Percentiles rank a stretch among this genome's conserved stretches.
Conservation (phyloP, 1,284 basidiomycete species). For the Marasmius oreades region DNA sequence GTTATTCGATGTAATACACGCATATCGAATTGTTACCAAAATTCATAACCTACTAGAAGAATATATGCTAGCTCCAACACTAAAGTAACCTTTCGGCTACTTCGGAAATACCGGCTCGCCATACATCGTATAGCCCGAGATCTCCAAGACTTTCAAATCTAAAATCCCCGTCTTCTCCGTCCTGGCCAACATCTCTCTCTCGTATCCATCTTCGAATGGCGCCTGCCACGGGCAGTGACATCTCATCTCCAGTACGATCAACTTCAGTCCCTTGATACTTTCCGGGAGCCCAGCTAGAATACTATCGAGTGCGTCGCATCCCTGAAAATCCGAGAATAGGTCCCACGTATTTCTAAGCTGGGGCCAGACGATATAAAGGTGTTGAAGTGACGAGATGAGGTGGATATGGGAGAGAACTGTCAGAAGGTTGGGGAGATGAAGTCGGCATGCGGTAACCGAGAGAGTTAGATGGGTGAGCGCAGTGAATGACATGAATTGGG, state of each 20-base stretch:
- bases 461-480: neutral
- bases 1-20: too few species aligned
- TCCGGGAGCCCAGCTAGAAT: neutral
- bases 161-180: neutral
- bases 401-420: neutral
- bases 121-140: constrained; percentile 3
- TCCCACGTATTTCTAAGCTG: neutral
- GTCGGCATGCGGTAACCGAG: neutral
- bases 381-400: neutral
- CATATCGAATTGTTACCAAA: too few species aligned
- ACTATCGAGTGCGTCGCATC: neutral
- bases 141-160: neutral
- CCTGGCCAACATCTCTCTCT: neutral
- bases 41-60: too few species aligned
- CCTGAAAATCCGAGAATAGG: neutral
- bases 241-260: neutral
- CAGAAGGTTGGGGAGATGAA: neutral
- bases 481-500: neutral
- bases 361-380: neutral
- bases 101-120: neutral
- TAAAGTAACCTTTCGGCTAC: neutral
- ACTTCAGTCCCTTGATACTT: neutral
- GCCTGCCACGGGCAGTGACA: neutral
- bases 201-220: neutral
- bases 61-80: neutral